These are phyloP conservation scores for Malus orientalis DNA, from an alignment of 306 rosid species.

Conservation along the genomic window DNA sequence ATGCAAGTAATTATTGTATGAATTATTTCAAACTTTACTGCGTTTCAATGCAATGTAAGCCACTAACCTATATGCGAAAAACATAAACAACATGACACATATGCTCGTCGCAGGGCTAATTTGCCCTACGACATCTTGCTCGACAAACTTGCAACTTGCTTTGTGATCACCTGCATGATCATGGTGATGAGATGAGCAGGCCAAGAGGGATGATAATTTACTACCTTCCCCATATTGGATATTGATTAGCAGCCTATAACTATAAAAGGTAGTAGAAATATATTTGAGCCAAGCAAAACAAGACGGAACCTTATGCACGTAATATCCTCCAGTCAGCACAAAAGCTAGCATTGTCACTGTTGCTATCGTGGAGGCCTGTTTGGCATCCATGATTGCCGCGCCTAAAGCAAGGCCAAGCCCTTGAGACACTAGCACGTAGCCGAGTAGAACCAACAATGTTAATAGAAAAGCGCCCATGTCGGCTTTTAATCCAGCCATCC, in stretches of 20 bases:
- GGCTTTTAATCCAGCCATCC: conserved; percentile 79
- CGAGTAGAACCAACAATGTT: conserved; percentile 49
- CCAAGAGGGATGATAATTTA: conserved; percentile 43
- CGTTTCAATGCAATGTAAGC: conserved; percentile 78
- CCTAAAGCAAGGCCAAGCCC: conserved; percentile 92
- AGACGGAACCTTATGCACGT: conserved; percentile 71
- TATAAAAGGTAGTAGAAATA: conserved; percentile 60
- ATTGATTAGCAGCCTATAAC: conserved; percentile 54
- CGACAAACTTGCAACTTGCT: conserved; percentile 54
- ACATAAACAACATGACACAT: conserved; percentile 57
- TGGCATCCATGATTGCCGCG: conserved; percentile 85
- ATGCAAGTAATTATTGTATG: background rate
- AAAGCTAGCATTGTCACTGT: conserved; percentile 87
- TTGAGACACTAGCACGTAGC: conserved; percentile 75
- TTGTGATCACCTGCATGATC: conserved; percentile 4
- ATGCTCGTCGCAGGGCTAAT: conserved; percentile 48
- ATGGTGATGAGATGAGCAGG: conserved; percentile 26
- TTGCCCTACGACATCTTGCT: conserved; percentile 75
- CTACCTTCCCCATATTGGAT: conserved; percentile 71
- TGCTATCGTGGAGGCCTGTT: conserved; percentile 75
- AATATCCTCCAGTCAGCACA: conserved; percentile 78
- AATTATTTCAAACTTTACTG: conserved; percentile 32
- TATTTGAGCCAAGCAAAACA: conserved; percentile 81
- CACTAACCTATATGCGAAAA: conserved; percentile 67
- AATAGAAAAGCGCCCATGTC: conserved; percentile 46